Conservation (phyloP, 768 basidiomycete species). For the Boletus tylopilopsis region DNA sequence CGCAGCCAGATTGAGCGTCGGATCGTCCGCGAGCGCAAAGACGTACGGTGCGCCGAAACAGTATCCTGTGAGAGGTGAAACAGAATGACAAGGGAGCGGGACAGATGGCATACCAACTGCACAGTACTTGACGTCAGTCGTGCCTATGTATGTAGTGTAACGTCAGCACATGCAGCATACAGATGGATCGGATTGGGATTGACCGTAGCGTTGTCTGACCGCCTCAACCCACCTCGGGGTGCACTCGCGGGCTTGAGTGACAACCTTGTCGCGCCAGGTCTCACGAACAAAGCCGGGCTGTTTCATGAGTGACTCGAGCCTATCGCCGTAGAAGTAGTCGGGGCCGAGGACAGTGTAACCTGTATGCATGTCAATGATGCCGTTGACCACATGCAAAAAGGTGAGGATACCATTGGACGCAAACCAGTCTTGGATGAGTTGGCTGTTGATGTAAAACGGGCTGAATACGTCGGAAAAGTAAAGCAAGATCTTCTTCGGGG, state of each 20-base stretch:
- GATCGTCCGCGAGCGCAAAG: conserved; percentile 44
- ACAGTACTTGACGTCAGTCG: conserved; percentile 36
- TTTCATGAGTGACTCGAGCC: conserved; percentile 38
- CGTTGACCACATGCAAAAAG: too few species aligned
- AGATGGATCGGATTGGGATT: not conserved
- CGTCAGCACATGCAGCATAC: conserved; percentile 9
- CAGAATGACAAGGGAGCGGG: not conserved
- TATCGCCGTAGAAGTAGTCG: conserved; percentile 64
- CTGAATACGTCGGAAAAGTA: conserved; percentile 61
- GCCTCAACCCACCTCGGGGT: conserved; percentile 51
- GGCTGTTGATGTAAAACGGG: conserved; percentile 53
- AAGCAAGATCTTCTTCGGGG: conserved; percentile 45
- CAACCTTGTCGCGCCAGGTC: conserved; percentile 40
- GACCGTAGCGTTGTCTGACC: conserved; percentile 48
- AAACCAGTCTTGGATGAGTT: conserved; percentile 62
- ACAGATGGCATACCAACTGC: conserved; percentile 37
- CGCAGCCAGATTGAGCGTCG: conserved; percentile 37
- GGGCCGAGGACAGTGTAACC: conserved; percentile 57
- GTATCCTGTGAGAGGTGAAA: conserved; percentile 37
- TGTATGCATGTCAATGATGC: conserved; percentile 15
- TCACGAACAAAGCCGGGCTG: conserved; percentile 36
- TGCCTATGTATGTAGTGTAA: conserved; percentile 11
- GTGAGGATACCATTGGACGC: conserved; percentile 47
- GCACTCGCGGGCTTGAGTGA: conserved; percentile 34
- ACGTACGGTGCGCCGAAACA: conserved; percentile 57